Base-by-base conservation (phyloP, 441 rosid genomes). In the Pelargonium myrrhifolium region DNA sequence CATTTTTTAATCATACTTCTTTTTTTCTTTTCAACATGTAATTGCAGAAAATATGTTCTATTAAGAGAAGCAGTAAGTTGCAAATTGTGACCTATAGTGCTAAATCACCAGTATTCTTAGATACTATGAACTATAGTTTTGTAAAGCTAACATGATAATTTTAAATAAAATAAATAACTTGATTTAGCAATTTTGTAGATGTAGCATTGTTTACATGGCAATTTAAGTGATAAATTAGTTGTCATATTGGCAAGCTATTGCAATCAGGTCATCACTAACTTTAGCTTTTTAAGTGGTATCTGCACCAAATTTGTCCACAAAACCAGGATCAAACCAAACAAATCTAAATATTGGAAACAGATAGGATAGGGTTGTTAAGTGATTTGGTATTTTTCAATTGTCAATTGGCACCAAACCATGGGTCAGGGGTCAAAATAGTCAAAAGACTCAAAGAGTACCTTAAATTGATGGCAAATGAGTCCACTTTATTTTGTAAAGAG, bases 401-500 rank as follows among this genome's bases (percentile, higher is more conserved):
- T 28, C 31, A 28, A 28, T 28, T 1, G 31, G 18, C 56, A 49
- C 18, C 56, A n/a, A n/a, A n/a, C n/a, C 21, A 17, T 0, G 70
- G 67, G 45, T 42, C 15, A 28, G 28, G 6, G 45, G 67, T 51
- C 71, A 72, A 73, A 68, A 67, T 49, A 67, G 70, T 75, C 75
- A 69, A 74, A n/a, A 12, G 21, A n/a, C 56, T 49, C 56, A 49
- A 49, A 65, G 69, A 2, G 58, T 45, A 51, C 40, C 75, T 71
- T 64, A 79, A 75, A 79, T 66, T 71, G 11, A 9, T 0, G 18
- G 71, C 68, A 62, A 15, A 49, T 49, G 75, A 66, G 66, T 71
- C 72, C 85, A 71, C 88, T 87, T 85, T 87, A 80, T 69, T 82
- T 85, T 77, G 88, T 77, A 81, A 56, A 67, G 65, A 64, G 66